Conservation (phyloP, 495 filamentous ascomycete genomes). For the Lichina pygmaea region DNA sequence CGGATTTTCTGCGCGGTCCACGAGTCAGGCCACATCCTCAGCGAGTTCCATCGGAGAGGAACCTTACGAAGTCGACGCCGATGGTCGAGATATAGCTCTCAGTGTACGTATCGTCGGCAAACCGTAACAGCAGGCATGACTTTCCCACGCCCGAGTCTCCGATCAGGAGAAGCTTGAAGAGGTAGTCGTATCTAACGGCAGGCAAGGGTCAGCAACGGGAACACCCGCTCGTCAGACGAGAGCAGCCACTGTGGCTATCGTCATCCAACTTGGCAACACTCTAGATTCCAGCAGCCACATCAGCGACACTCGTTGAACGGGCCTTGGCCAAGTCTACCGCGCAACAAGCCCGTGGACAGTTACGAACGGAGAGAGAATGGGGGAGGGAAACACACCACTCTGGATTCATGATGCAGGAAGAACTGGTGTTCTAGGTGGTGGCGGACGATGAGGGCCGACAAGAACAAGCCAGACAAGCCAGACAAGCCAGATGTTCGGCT, state of each 20-base stretch:
- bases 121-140: conserved; percentile 90
- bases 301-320: too few relatives aligned
- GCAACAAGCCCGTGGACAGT: background rate
- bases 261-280: too few relatives aligned
- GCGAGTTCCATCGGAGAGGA: background rate
- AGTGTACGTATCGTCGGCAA: conserved; percentile 99
- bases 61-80: conserved; percentile 88
- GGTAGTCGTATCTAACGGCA: conserved; percentile 79
- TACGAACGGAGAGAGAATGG: background rate
- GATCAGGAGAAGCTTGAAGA: conserved; percentile 99
- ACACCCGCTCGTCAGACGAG: too few relatives aligned
- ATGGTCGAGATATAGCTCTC: conserved; percentile 99
- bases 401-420: conserved; percentile 3
- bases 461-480: too few relatives aligned
- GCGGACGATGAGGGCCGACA: background rate
- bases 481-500: too few relatives aligned
- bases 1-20: conserved; percentile 64
- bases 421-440: background rate
- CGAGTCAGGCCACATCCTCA: too few relatives aligned
- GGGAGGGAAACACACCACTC: conserved; percentile 3
- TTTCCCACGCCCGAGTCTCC: conserved; percentile 99
- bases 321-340: too few relatives aligned
- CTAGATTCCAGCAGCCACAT: too few relatives aligned
- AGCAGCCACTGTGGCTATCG: too few relatives aligned
- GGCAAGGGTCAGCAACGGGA: too few relatives aligned